phyloP scores from a whole-genome alignment of 257 asterid genomes.

The Solanum sitiens region DNA sequence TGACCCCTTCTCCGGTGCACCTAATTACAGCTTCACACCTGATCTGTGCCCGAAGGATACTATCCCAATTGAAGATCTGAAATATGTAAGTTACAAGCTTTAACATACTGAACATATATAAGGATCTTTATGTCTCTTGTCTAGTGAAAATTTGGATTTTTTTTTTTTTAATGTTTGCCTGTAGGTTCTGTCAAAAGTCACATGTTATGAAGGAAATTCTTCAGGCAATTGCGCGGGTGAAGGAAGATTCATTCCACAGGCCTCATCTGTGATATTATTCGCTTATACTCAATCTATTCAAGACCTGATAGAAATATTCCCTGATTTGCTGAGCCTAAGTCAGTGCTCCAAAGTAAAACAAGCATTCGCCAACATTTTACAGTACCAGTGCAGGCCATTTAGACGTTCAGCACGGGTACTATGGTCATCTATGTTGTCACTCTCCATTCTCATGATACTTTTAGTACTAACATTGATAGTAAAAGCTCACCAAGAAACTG shows the following conservation, averaged over 20 bases:
- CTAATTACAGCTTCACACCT: slow-evolving; percentile 32
- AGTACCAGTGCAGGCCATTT: slow-evolving; percentile 36
- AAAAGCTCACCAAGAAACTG: slow-evolving; percentile 28
- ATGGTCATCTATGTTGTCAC: slow-evolving; percentile 35
- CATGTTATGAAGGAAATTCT: slow-evolving; percentile 20
- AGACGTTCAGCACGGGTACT: slow-evolving; percentile 8
- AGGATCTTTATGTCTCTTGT: background rate
- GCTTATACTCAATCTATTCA: slow-evolving; percentile 37
- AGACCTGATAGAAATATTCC: slow-evolving; percentile 28
- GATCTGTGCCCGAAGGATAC: slow-evolving; percentile 19
- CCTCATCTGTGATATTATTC: slow-evolving; percentile 12
- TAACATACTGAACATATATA: background rate
- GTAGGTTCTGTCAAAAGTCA: slow-evolving; percentile 36
- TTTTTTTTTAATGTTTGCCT: background rate
- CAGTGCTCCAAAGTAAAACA: slow-evolving; percentile 23
- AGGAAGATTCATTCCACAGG: slow-evolving; percentile 35
- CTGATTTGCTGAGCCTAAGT: slow-evolving; percentile 31
- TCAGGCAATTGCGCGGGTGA: slow-evolving; percentile 15
- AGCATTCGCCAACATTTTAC: slow-evolving; percentile 26
- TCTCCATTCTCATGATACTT: slow-evolving; percentile 32
- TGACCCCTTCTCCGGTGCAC: slow-evolving; percentile 41
- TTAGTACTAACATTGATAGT: slow-evolving; percentile 25
- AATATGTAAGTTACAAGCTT: slow-evolving; percentile 17
- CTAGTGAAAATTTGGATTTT: background rate
- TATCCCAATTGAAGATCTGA: slow-evolving; percentile 30